These are phyloP conservation scores for Zizania palustris DNA, from an alignment of 202 grass and related monocot species.

Conservation along the genomic window DNA sequence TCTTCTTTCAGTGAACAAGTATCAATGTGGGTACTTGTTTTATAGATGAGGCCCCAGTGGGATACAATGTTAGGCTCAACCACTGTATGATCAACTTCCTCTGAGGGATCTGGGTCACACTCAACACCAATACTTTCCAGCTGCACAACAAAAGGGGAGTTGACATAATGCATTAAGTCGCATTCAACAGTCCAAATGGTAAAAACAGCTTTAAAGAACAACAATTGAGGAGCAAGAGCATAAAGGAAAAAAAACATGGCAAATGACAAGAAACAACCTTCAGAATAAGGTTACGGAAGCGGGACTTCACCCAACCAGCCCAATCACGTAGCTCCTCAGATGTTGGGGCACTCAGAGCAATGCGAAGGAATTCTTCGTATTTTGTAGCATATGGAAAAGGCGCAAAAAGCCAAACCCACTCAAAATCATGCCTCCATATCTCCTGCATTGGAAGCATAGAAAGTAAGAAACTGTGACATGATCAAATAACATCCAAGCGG, in stretches of 20 bases:
- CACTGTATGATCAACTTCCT: constrained; percentile 58
- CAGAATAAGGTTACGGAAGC: constrained; percentile 58
- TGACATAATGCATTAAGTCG: neutral
- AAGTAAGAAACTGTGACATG: neutral
- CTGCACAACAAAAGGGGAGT: constrained; percentile 39
- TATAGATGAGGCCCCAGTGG: constrained; percentile 61
- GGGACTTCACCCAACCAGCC: constrained; percentile 79
- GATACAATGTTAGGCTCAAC: constrained; percentile 47
- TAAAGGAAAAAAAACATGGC: neutral
- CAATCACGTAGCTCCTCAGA: constrained; percentile 58
- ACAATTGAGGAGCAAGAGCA: neutral
- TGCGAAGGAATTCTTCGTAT: constrained; percentile 52
- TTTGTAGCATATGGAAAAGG: constrained; percentile 51
- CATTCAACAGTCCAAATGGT: neutral
- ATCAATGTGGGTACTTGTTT: constrained; percentile 25
- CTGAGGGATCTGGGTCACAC: constrained; percentile 58
- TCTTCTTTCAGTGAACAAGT: constrained; percentile 40
- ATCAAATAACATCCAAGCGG: constrained; percentile 12
- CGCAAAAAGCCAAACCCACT: constrained; percentile 61
- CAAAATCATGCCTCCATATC: constrained; percentile 42
- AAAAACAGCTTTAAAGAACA: constrained; percentile 3
- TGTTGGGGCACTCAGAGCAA: constrained; percentile 52
- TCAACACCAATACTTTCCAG: constrained; percentile 43
- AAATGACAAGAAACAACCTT: constrained; percentile 47
- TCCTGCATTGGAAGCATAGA: constrained; percentile 42